Conservation (phyloP, 208 protist species). For the Acanthamoeba sp. region DNA sequence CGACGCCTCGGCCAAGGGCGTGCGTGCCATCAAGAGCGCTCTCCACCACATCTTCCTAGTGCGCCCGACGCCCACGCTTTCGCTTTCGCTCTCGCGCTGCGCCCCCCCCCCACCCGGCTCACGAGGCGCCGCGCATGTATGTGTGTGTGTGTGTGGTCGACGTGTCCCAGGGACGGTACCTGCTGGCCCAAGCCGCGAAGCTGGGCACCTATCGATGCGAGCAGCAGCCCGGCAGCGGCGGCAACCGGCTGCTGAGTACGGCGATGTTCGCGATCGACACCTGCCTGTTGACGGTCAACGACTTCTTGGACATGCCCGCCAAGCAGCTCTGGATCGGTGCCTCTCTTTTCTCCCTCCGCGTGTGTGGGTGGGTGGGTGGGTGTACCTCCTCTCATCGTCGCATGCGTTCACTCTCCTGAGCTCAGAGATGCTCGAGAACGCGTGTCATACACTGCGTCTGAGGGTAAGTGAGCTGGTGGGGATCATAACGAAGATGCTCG, state of each 20-base stretch:
- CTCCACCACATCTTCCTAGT: conserved; percentile 1
- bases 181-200: not conserved
- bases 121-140: not conserved
- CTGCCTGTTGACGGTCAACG: not conserved
- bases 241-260: not conserved
- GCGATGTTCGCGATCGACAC: not conserved
- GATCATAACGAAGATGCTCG: not conserved
- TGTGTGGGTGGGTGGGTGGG: too few relatives aligned
- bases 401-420: too few relatives aligned
- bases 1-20: not conserved
- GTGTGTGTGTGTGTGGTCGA: not conserved
- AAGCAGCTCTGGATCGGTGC: not conserved
- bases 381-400: not conserved
- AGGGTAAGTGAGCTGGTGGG: not conserved
- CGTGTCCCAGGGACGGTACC: not conserved
- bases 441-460: not conserved
- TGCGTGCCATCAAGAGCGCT: not conserved
- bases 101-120: too few relatives aligned
- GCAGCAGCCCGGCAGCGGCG: not conserved
- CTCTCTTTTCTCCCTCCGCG: not conserved
- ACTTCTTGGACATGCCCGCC: conserved; percentile 28
- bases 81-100: not conserved
- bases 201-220: not conserved
- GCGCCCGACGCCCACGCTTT: too few relatives aligned
- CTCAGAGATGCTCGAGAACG: not conserved